A percentile compares a stretch with the other conserved stretches of the same genome.
Conservation (phyloP, 2,329 filamentous ascomycete species). For the Amauroascus verrucosus region DNA sequence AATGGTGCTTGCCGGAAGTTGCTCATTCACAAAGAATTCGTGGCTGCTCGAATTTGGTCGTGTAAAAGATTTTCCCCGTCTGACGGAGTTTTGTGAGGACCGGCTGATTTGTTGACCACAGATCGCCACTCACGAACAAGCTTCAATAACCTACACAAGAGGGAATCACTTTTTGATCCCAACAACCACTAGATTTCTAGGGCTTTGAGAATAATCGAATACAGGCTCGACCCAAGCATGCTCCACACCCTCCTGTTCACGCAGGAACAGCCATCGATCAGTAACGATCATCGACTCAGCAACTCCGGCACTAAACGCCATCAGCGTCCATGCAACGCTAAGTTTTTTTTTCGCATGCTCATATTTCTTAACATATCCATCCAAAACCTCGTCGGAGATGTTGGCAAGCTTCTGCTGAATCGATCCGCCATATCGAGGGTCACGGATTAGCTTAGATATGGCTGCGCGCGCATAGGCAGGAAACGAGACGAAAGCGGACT, state of each 20-base stretch:
- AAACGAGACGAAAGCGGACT: slow-evolving; percentile 68
- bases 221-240: slow-evolving; percentile 87
- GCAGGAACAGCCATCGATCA: slow-evolving; percentile 80
- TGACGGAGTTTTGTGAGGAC: too few species aligned
- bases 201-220: slow-evolving; percentile 78
- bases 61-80: too few species aligned
- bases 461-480: slow-evolving; percentile 70
- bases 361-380: slow-evolving; percentile 57
- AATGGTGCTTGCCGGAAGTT: too few species aligned
- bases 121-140: neutral
- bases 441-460: slow-evolving; percentile 58
- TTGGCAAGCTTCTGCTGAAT: slow-evolving; percentile 56
- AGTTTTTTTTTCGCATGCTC: slow-evolving; percentile 63
- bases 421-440: slow-evolving; percentile 49
- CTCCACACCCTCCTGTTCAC: slow-evolving; percentile 63
- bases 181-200: slow-evolving; percentile 84
- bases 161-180: slow-evolving; percentile 59
- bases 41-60: too few species aligned
- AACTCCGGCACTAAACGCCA: slow-evolving; percentile 87
- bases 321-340: slow-evolving; percentile 81
- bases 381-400: slow-evolving; percentile 66
- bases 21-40: too few species aligned
- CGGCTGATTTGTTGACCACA: neutral
- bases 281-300: slow-evolving; percentile 83
- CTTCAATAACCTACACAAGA: neutral